A percentile compares a stretch with the other conserved stretches of the same genome.
phyloP scores from a whole-genome alignment of 192 early-diverging fungal genomes.

The Backusella parvicylindrica region DNA sequence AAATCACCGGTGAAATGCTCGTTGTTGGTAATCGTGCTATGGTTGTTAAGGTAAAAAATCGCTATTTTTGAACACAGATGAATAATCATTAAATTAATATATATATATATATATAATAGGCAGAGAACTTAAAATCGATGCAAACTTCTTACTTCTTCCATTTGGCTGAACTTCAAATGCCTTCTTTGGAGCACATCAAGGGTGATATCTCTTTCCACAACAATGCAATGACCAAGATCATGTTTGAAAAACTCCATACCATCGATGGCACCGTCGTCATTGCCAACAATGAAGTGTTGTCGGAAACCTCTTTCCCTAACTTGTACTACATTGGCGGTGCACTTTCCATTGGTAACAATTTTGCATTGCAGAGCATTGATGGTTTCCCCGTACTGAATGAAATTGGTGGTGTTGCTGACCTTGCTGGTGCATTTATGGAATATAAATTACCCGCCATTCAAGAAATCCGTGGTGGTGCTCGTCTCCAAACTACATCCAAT shows the following conservation, averaged over 20 bases:
- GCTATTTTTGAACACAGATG: too few species aligned
- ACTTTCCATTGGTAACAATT: conserved; percentile 67
- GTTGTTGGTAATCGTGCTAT: conserved; percentile 1
- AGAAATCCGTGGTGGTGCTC: conserved; percentile 58
- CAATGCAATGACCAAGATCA: conserved; percentile 50
- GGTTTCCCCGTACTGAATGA: conserved; percentile 54
- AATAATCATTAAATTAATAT: too few species aligned
- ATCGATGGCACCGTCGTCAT: conserved; percentile 55
- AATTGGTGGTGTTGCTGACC: conserved; percentile 51
- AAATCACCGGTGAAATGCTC: conserved; percentile 9
- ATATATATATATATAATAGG: too few species aligned
- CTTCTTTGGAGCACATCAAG: conserved; percentile 39
- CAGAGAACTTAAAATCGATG: conserved; percentile 43
- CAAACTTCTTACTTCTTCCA: conserved; percentile 60
- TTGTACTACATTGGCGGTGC: conserved; percentile 56
- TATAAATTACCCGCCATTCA: conserved; percentile 50
- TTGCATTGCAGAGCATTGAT: conserved; percentile 48
- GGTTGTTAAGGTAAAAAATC: not conserved
- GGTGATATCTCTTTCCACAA: conserved; percentile 61
- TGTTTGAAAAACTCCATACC: conserved; percentile 36
- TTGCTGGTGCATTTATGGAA: conserved; percentile 57
- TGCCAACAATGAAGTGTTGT: conserved; percentile 57
- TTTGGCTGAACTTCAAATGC: conserved; percentile 36
- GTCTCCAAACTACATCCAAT: conserved; percentile 56
- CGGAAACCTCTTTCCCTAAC: conserved; percentile 50